These are phyloP conservation scores for Sugiyamaella sp. DNA, from an alignment of 1,139 yeast genomes.

Conservation along the genomic window DNA sequence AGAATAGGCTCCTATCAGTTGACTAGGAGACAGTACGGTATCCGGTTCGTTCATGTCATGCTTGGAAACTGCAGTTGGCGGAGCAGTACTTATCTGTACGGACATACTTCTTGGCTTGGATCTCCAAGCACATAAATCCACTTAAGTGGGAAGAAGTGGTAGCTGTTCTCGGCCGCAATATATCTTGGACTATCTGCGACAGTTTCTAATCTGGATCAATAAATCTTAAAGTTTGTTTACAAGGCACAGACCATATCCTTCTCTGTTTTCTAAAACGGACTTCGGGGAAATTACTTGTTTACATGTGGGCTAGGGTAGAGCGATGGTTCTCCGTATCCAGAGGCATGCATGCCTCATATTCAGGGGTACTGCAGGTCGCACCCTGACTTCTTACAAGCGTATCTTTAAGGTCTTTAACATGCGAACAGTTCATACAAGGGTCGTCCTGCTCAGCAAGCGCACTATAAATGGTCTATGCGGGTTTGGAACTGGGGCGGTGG, in stretches of 20 bases:
- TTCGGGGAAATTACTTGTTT: conserved; percentile 7
- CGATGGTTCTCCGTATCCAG: neutral
- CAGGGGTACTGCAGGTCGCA: too few relatives aligned
- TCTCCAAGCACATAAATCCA: neutral
- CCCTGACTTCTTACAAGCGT: too few relatives aligned
- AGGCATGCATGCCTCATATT: neutral
- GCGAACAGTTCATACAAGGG: too few relatives aligned
- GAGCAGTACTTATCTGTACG: neutral
- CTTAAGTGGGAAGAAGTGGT: neutral
- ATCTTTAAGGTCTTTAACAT: too few relatives aligned
- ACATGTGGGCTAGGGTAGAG: conserved; percentile 8
- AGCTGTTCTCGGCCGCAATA: too few relatives aligned
- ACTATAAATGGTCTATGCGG: too few relatives aligned
- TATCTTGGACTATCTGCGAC: neutral
- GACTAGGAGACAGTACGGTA: neutral
- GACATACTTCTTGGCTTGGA: neutral
- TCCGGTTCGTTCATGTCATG: neutral
- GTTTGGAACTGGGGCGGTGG: too few relatives aligned
- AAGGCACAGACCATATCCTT: neutral
- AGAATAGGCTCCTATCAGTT: neutral
- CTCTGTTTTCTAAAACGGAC: neutral
- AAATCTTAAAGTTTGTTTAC: neutral
- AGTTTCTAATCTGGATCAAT: neutral
- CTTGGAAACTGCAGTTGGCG: neutral
- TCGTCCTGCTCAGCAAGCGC: too few relatives aligned